Percentiles rank a stretch among this genome's conserved stretches.
These are phyloP conservation scores for Dictyostelium purpureum DNA, from an alignment of 78 protist species.

Conservation along the genomic window DNA sequence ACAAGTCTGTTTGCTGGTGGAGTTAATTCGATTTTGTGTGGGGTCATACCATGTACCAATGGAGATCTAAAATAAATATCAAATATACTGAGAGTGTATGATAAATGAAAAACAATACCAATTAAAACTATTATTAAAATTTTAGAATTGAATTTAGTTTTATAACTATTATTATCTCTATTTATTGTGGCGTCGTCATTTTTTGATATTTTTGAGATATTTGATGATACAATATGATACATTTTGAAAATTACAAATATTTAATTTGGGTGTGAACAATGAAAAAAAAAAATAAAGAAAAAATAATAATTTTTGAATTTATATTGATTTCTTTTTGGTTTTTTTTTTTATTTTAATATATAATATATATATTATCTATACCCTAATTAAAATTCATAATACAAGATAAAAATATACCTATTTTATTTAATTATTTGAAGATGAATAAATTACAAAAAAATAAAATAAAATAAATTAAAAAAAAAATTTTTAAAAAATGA, in stretches of 20 bases:
- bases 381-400: too few species aligned
- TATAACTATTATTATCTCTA: neutral
- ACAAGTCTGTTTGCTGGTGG: constrained; percentile 88
- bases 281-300: too few species aligned
- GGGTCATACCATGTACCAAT: constrained; percentile 88
- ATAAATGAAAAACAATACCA: constrained; percentile 84
- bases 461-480: too few species aligned
- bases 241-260: neutral
- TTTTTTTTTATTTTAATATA: too few species aligned
- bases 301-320: too few species aligned
- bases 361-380: too few species aligned
- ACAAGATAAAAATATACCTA: too few species aligned
- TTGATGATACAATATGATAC: constrained; percentile 71
- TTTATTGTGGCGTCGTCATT: neutral
- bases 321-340: too few species aligned
- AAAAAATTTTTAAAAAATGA: too few species aligned
- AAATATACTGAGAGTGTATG: constrained; percentile 72
- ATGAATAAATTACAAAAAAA: too few species aligned
- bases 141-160: constrained; percentile 45
- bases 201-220: neutral
- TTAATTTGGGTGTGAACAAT: too few species aligned
- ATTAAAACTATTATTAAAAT: constrained; percentile 49
- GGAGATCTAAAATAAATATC: constrained; percentile 95
- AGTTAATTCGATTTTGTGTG: neutral
- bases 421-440: too few species aligned